These are phyloP conservation scores for Paracorniculantispora psalliotae DNA, from an alignment of 2,329 filamentous ascomycete genomes.

Conservation along the genomic window DNA sequence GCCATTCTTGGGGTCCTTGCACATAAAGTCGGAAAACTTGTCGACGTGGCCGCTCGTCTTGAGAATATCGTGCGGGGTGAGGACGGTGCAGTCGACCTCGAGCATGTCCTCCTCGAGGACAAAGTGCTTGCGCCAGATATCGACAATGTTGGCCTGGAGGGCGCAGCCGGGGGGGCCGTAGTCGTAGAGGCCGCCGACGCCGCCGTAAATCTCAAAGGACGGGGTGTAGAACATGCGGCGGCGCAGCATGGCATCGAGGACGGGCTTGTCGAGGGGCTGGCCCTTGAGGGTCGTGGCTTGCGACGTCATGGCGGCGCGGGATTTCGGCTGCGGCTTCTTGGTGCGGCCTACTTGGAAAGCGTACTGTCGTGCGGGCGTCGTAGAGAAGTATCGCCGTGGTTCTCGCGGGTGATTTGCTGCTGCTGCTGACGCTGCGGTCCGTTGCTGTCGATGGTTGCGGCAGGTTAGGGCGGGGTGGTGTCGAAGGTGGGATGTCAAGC, in stretches of 20 bases:
- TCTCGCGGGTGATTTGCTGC: neutral
- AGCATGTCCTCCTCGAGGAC: conserved; percentile 91
- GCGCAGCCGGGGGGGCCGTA: conserved; percentile 87
- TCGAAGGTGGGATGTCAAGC: conserved; percentile 8
- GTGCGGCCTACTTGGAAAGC: conserved; percentile 25
- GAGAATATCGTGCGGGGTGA: conserved; percentile 89
- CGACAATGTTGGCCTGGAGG: conserved; percentile 81
- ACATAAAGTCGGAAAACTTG: conserved; percentile 99
- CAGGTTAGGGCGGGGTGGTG: conserved; percentile 9
- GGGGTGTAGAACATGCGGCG: conserved; percentile 93
- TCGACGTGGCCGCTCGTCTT: conserved; percentile 97
- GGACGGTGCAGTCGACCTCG: conserved; percentile 87
- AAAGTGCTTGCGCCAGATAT: conserved; percentile 90
- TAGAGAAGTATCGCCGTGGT: conserved; percentile 24
- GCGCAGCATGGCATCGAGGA: conserved; percentile 79
- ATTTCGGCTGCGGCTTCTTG: conserved; percentile 23
- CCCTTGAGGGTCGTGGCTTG: conserved; percentile 75
- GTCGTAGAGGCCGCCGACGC: conserved; percentile 84
- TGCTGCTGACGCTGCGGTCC: neutral
- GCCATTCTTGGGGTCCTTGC: conserved; percentile 95
- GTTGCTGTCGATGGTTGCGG: neutral
- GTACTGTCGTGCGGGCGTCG: conserved; percentile 25
- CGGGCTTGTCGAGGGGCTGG: conserved; percentile 77
- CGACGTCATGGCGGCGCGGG: conserved; percentile 38
- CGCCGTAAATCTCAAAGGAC: conserved; percentile 92